phyloP scores from a whole-genome alignment of 306 rosid species.

The Inga leiocalycina region DNA sequence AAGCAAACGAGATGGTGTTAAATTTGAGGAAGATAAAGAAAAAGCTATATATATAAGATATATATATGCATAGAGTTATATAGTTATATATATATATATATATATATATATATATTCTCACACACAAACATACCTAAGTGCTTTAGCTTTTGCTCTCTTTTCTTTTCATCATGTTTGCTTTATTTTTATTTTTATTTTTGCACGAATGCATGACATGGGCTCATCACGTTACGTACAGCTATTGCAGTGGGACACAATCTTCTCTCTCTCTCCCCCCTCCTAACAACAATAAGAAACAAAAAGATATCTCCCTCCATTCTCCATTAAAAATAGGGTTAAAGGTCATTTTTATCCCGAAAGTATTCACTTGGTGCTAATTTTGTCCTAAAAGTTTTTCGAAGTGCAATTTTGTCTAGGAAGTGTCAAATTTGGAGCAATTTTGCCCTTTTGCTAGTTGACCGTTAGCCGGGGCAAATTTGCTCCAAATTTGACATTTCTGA shows the following conservation, averaged over 20 bases:
- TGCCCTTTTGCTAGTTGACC: too few relatives aligned
- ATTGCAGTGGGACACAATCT: constrained; percentile 33
- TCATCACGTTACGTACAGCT: constrained; percentile 32
- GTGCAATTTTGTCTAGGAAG: too few relatives aligned
- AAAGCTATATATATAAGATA: background rate
- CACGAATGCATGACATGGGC: constrained; percentile 51
- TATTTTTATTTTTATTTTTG: constrained; percentile 7
- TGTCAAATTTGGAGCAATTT: too few relatives aligned
- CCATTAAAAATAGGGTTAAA: too few relatives aligned
- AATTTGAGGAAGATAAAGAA: constrained; percentile 38
- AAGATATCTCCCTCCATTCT: constrained; percentile 31
- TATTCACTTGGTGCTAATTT: too few relatives aligned
- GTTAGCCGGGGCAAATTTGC: too few relatives aligned
- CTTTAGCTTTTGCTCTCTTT: constrained; percentile 41
- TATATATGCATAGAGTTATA: too few relatives aligned
- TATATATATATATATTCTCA: too few relatives aligned
- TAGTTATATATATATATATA: too few relatives aligned
- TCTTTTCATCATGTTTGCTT: background rate
- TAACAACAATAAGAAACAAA: constrained; percentile 49
- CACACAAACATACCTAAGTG: constrained; percentile 1
- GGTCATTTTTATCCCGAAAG: too few relatives aligned
- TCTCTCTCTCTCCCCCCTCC: background rate
- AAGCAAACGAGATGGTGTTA: constrained; percentile 34
- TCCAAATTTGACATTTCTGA: too few relatives aligned
- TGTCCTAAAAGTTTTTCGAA: too few relatives aligned